A percentile compares a stretch with the other conserved stretches of the same genome.
Conservation (phyloP, 1,139 yeast species). For the Meyerozyma carpophila region DNA sequence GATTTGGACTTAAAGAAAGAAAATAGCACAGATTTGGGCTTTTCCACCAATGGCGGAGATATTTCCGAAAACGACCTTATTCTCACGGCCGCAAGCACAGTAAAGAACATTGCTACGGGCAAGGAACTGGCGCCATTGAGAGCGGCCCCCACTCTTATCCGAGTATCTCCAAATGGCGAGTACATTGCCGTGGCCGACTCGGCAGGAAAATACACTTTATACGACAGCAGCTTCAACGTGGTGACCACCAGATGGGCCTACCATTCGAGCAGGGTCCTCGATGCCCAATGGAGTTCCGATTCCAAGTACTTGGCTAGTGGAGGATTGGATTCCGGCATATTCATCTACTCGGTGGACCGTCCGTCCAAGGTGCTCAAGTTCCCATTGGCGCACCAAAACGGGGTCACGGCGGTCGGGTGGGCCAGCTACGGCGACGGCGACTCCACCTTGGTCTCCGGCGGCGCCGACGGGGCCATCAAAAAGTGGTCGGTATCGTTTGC, state of each 20-base stretch:
- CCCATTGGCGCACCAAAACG: conserved; percentile 84
- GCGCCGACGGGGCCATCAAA: conserved; percentile 79
- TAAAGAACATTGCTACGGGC: not conserved
- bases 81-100: not conserved
- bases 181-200: conserved; percentile 81
- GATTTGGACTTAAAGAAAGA: conserved; percentile 15
- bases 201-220: conserved; percentile 76
- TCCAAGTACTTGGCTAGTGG: conserved; percentile 72
- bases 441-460: conserved; percentile 57
- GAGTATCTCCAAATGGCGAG: conserved; percentile 67
- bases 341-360: conserved; percentile 69
- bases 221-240: conserved; percentile 51
- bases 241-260: conserved; percentile 93
- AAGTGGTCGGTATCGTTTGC: conserved; percentile 53
- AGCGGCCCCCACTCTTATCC: conserved; percentile 55
- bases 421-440: conserved; percentile 27
- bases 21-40: conserved; percentile 20
- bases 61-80: not conserved
- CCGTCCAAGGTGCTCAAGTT: conserved; percentile 74
- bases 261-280: conserved; percentile 78
- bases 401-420: conserved; percentile 78
- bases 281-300: conserved; percentile 74
- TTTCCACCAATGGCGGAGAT: conserved; percentile 26
- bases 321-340: conserved; percentile 77
- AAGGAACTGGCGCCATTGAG: conserved; percentile 44